Evolutionary conservation across 2,329 filamentous ascomycete species (phyloP), one percentile per base, ranked within the genome.

Genomic region (Alternaria rosae): DNA sequence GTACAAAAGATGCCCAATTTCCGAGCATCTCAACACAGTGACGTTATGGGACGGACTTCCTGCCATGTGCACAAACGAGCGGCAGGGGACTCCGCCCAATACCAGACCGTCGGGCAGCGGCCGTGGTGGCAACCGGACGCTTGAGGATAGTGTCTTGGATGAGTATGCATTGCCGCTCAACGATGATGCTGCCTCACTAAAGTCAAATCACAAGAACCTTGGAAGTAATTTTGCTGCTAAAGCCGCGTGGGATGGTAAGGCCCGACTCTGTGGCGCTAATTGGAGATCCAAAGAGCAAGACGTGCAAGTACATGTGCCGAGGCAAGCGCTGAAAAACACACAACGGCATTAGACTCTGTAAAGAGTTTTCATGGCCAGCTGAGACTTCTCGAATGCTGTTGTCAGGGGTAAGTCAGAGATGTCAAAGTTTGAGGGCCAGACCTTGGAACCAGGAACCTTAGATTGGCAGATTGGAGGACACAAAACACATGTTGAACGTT

Each of bases 171-270:
- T 21, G 9, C 17, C 8, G 13, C 25, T 6, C 20, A 38, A 28
- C 9, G 13, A 51, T 51, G 20, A 51, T 51, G 47, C 47, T 25
- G 21, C 47, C 28, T 23, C 30, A 32, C 47, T 32, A 25, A 25
- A 51, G 20, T n/a, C 28, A 17, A 10, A 51, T 25, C 20, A 32
- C 47, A 51, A 51, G 13, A 51, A 38, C 28, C 28, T 35, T 51
- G 47, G 17, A 51, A 51, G 47, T 51, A 51, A 51, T 17, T 51
- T 51, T 35, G 20, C 30, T 35, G 30, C 47, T 51, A 51, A 51
- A 15, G 11, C 21, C 28, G 47, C 47, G 47, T 51, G 47, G 30
- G 47, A 51, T 51, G 30, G 13, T 38, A 38, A 51, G 47, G 47
- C 30, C 47, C 47, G 47, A 51, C 47, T 25, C 47, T 6, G 1